Conservation (phyloP, 371 early-diverging fungal genomes). For the Smittium culicis region DNA sequence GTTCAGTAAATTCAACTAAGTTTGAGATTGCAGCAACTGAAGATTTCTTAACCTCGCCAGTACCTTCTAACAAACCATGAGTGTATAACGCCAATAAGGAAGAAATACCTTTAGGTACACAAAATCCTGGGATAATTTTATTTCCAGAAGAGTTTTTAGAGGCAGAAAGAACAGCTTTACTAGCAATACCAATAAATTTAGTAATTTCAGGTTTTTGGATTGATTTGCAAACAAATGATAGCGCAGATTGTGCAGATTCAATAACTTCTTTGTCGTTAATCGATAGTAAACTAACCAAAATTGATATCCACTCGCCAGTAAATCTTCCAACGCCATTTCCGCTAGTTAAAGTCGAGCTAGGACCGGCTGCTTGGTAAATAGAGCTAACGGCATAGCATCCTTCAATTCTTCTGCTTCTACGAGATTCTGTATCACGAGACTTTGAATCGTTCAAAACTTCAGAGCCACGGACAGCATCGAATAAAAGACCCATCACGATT, state of each 20-base stretch:
- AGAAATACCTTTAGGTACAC: conserved; percentile 80
- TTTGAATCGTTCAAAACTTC: conserved; percentile 13
- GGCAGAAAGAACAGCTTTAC: conserved; percentile 44
- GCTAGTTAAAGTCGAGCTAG: conserved; percentile 42
- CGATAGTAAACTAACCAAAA: conserved; percentile 52
- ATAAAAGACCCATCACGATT: conserved; percentile 57
- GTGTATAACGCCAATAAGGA: conserved; percentile 81
- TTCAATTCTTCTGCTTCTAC: conserved; percentile 17
- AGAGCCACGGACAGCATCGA: conserved; percentile 30
- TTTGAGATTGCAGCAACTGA: conserved; percentile 61
- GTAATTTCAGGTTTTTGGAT: conserved; percentile 76
- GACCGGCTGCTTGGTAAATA: conserved; percentile 27
- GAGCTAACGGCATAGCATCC: conserved; percentile 24
- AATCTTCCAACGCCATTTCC: conserved; percentile 33
- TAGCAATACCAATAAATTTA: conserved; percentile 52
- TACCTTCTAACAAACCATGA: conserved; percentile 85
- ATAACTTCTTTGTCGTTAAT: conserved; percentile 42
- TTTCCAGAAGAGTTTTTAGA: conserved; percentile 15
- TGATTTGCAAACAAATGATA: conserved; percentile 63
- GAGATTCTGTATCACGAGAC: conserved; percentile 20
- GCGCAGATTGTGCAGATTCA: conserved; percentile 57
- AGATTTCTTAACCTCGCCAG: conserved; percentile 68
- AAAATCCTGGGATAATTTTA: conserved; percentile 59
- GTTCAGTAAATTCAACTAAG: conserved; percentile 24
- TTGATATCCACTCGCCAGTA: conserved; percentile 67